These are phyloP conservation scores for Omphalotus olearius DNA, from an alignment of 1,284 basidiomycete genomes.

Conservation along the genomic window DNA sequence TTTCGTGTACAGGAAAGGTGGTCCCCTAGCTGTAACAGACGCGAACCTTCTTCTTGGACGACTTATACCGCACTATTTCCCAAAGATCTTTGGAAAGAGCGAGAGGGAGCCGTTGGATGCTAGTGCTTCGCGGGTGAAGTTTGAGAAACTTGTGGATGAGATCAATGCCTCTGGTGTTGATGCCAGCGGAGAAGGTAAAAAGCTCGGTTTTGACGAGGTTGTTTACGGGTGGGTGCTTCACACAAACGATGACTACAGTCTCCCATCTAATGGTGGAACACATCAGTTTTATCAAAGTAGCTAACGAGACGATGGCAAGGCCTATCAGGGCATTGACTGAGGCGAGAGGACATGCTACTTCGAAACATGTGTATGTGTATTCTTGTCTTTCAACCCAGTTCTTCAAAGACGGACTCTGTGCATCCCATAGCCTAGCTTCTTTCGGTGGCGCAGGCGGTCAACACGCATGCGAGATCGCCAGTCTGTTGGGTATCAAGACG, in stretches of 20 bases:
- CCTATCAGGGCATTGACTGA: conserved; percentile 92
- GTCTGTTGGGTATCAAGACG: conserved; percentile 76
- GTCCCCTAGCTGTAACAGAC: conserved; percentile 82
- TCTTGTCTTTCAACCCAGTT: background rate
- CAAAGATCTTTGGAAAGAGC: conserved; percentile 83
- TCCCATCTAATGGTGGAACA: background rate
- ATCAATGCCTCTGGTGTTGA: conserved; percentile 46
- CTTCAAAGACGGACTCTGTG: background rate
- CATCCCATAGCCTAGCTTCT: conserved; percentile 58
- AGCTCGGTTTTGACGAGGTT: conserved; percentile 78
- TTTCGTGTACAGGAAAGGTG: conserved; percentile 60
- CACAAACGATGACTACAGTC: background rate
- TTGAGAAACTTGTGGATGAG: conserved; percentile 60
- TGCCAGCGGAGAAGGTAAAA: conserved; percentile 24
- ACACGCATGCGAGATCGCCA: conserved; percentile 86
- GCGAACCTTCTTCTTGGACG: conserved; percentile 84
- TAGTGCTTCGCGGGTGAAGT: conserved; percentile 58
- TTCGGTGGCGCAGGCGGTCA: conserved; percentile 94
- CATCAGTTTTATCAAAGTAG: conserved; percentile 83
- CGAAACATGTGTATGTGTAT: conserved; percentile 68
- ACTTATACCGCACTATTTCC: conserved; percentile 80
- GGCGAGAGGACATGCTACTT: conserved; percentile 82
- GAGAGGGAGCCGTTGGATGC: conserved; percentile 82
- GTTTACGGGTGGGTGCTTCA: conserved; percentile 67
- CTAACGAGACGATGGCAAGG: conserved; percentile 90